These are phyloP conservation scores for Aspergillus oerlinghausenensis DNA, from an alignment of 2,329 filamentous ascomycete genomes.

Conservation along the genomic window DNA sequence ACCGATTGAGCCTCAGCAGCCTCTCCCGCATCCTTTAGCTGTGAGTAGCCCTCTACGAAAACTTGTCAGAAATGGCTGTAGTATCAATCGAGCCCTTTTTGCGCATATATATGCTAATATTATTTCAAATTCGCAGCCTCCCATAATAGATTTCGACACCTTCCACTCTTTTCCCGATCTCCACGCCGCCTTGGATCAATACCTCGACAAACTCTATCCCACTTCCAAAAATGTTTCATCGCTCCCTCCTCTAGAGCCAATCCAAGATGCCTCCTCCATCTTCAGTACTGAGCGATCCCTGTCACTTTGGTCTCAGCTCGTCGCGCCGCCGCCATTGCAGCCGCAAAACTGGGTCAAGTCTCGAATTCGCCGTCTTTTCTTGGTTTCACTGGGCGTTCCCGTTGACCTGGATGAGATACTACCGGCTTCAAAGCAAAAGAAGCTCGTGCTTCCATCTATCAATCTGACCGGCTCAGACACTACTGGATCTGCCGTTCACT, in stretches of 20 bases:
- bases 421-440: slow-evolving; percentile 96
- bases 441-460: slow-evolving; percentile 85
- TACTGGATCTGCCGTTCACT: slow-evolving; percentile 54
- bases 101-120: not conserved
- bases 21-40: slow-evolving; percentile 36
- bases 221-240: slow-evolving; percentile 33
- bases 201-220: slow-evolving; percentile 44
- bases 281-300: slow-evolving; percentile 83
- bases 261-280: slow-evolving; percentile 49
- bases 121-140: slow-evolving; percentile 22
- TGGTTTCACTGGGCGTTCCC: slow-evolving; percentile 91
- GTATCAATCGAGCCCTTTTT: not conserved
- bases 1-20: slow-evolving; percentile 18
- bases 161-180: slow-evolving; percentile 45
- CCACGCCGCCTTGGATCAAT: slow-evolving; percentile 32
- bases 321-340: slow-evolving; percentile 88
- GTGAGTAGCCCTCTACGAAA: slow-evolving; percentile 34
- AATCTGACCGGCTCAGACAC: slow-evolving; percentile 49
- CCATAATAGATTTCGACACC: slow-evolving; percentile 51
- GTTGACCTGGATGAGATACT: slow-evolving; percentile 97
- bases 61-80: not conserved
- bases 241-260: slow-evolving; percentile 35
- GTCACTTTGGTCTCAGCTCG: slow-evolving; percentile 93
- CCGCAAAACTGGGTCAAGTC: slow-evolving; percentile 98
- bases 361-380: slow-evolving; percentile 86